Evolutionary conservation across 2,329 filamentous ascomycete genomes (phyloP), one percentile per base, ranked within the genome.

Genomic region (Gnomoniopsis smithogilvyi): DNA sequence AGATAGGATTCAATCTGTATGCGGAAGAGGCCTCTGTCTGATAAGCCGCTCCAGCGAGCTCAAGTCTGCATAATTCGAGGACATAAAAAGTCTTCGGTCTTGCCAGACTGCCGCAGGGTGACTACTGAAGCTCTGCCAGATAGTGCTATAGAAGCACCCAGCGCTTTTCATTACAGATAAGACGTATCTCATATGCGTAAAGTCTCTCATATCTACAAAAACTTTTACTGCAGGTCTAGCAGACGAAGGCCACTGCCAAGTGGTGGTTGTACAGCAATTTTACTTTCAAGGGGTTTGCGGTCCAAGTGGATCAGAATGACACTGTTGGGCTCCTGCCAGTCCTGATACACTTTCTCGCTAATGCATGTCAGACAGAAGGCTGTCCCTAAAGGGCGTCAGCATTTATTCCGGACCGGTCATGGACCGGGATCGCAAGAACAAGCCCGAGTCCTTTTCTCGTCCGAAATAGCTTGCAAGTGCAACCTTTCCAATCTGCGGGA

Each of bases 301-400:
- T 3, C 38, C 14, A 41, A 41, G 15, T n/a, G 6, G 38, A 15
- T 41, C 38, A 41, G 6, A 15, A 3, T 41, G 12, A 15, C 43
- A 19, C 17, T 19, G 17, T 46, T 46, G 43, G n/a, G 43, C 17
- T 46, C 15, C n/a, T 24, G 1, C 19, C 19, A 30, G 26, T 26
- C 33, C 17, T 52, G 24, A 34, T 55, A 48, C 50, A 38, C 53
- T 41, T 50, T 38, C 21, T 47, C 43, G 47, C 14, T 49, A 43
- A 53, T 59, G 60, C 60, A 26, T 45, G 52, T 62, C 58, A 59
- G 54, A 56, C 45, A 43, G 56, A 53, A 59, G 51, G 60, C 56
- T 59, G 60, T 43, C 43, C 36, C 55, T 48, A 49, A 43, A 48
- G 33, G 47, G 26, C 26, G 19, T 24, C 57, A 21, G 21, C 48